phyloP scores from a whole-genome alignment of 495 filamentous ascomycete genomes.

The Saxophila tyrrhenica region DNA sequence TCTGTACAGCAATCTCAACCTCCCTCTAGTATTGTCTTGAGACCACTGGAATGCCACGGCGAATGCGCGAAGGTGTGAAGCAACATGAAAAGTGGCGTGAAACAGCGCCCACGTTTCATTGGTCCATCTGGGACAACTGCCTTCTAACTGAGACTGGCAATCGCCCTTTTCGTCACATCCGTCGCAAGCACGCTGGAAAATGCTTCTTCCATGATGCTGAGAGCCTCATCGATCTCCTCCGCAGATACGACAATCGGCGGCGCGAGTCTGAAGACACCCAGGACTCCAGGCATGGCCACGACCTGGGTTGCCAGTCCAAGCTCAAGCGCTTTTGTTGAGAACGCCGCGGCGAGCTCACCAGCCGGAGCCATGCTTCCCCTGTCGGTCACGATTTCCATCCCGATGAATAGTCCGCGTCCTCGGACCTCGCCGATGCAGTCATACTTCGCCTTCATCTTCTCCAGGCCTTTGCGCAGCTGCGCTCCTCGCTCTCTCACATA shows the following conservation, averaged over 20 bases:
- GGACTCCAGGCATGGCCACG: slow-evolving; percentile 32
- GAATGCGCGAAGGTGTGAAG: too few species aligned
- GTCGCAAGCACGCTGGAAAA: too few species aligned
- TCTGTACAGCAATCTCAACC: too few species aligned
- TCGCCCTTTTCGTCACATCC: too few species aligned
- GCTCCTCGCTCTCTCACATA: slow-evolving; percentile 31
- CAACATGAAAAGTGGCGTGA: too few species aligned
- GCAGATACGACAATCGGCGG: slow-evolving; percentile 44
- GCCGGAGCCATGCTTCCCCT: slow-evolving; percentile 33
- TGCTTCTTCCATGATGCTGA: slow-evolving; percentile 38
- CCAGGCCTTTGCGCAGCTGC: slow-evolving; percentile 33
- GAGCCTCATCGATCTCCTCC: slow-evolving; percentile 38
- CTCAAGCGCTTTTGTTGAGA: slow-evolving; percentile 31
- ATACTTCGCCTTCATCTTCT: slow-evolving; percentile 35
- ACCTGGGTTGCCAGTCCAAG: slow-evolving; percentile 44
- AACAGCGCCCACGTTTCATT: too few species aligned
- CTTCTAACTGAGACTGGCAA: too few species aligned
- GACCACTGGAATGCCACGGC: too few species aligned
- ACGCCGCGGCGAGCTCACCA: slow-evolving; percentile 34
- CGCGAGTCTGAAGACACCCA: slow-evolving; percentile 45
- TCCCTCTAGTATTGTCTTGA: too few species aligned
- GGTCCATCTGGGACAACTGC: too few species aligned
- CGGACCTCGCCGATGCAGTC: slow-evolving; percentile 46
- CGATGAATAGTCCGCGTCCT: slow-evolving; percentile 42
- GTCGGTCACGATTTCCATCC: slow-evolving; percentile 44